Evolutionary conservation across 2,329 filamentous ascomycete genomes (phyloP), one percentile per base, ranked within the genome.

Genomic region (Lasiodiplodia hormozganensis): DNA sequence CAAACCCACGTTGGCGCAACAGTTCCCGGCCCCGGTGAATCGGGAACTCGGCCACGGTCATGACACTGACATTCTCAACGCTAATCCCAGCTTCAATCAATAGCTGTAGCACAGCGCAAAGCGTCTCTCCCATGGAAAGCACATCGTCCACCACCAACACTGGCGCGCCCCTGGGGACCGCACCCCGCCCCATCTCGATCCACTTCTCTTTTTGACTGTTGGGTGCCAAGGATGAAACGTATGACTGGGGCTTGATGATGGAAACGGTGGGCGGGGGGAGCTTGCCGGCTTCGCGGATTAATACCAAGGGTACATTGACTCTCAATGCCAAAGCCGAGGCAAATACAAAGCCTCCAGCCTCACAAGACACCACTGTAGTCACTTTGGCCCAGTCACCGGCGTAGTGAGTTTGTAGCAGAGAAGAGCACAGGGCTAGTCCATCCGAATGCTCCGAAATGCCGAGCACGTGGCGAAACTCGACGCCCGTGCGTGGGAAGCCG

Each of bases 101-200:
- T 1, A 90, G 76, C 71, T 80, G 71, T 40, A 90, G 71, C 43
- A 87, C 80, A 7, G 85, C 85, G 74, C 79, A 84, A 47, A 89
- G 82, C 2, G 87, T 89, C 71, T 80, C 71, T 1, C 86, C 87
- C 0, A 84, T 86, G 6, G 87, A 81, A 68, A 90, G 82, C 34
- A 88, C 86, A 75, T 90, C 87, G 69, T 90, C 87, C 5, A 90
- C 81, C 0, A 89, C 81, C n/a, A 89, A 79, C 12, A 89, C 83
- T 4, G 78, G 79, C 4, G 75, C 77, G 1, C 77, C 81, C 43
- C 31, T 73, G 0, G 78, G 72, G 21, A 89, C 38, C 47, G 76
- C 75, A 77, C 82, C 77, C 21, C 72, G 72, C 18, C 79, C 79
- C 74, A 90, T 86, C 76, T 88, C 87, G 7, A 89, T 82, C 38